Evolutionary conservation across 495 filamentous ascomycete species (phyloP).

Genomic region (Podospora appendiculata): DNA sequence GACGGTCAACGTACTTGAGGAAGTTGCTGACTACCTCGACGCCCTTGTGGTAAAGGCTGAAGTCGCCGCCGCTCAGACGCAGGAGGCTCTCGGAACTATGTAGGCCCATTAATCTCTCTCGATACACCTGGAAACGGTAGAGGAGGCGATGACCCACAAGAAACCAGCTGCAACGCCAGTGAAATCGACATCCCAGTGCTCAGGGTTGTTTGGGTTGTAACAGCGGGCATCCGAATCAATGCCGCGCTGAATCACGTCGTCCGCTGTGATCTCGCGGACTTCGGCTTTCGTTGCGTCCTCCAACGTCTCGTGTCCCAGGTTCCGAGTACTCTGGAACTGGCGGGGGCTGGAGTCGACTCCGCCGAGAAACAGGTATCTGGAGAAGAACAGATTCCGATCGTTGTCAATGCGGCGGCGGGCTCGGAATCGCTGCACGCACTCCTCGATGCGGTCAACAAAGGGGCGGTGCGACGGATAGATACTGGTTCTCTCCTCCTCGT

Average conservation of each 20-base stretch:
- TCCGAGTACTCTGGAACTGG: slow-evolving; percentile 57
- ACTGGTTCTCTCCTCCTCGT: slow-evolving; percentile 43
- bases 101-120: slow-evolving; percentile 4
- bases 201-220: slow-evolving; percentile 34
- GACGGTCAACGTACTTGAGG: slow-evolving; percentile 76
- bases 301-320: slow-evolving; percentile 42
- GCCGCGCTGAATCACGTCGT: slow-evolving; percentile 44
- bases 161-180: slow-evolving; percentile 68
- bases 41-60: slow-evolving; percentile 5
- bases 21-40: slow-evolving; percentile 68
- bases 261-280: slow-evolving; percentile 53
- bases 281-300: slow-evolving; percentile 49
- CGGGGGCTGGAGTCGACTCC: slow-evolving; percentile 63
- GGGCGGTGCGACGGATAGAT: slow-evolving; percentile 18
- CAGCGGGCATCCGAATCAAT: slow-evolving; percentile 23
- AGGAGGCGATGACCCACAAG: slow-evolving; percentile 44
- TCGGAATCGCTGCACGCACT: slow-evolving; percentile 75
- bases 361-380: slow-evolving; percentile 74
- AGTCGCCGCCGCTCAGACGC: slow-evolving; percentile 12
- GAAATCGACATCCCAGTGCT: slow-evolving; percentile 74
- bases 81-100: slow-evolving; percentile 8
- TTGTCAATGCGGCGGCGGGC: slow-evolving; percentile 64
- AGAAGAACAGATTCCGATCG: slow-evolving; percentile 56
- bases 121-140: not conserved
- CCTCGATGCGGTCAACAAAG: slow-evolving; percentile 59